Evolutionary conservation across 2,329 filamentous ascomycete genomes (phyloP), one percentile per base, ranked within the genome.

Genomic region (Colletotrichum cuscutae): DNA sequence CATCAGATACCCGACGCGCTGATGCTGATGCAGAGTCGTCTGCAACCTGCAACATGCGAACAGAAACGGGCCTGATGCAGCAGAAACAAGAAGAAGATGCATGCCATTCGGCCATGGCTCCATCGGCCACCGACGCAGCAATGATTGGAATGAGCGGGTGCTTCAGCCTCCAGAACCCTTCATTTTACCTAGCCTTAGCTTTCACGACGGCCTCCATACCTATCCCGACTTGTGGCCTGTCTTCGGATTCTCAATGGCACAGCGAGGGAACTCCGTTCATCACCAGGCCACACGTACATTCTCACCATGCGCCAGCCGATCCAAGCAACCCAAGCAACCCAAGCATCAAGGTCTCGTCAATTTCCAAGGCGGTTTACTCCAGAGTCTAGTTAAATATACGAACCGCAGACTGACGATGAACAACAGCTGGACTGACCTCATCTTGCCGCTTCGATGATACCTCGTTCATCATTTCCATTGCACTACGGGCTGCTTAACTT

Each of bases 11-110:
- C 70, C 70, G 54, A 69, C 65, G 32, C 70, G 32, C 59, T 64
- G 70, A 68, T 64, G 70, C 65, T 64, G 59, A 59, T 26, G 53
- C 63, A 19, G 30, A 37, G 15, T 61, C 24, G 56, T 59, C 63
- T 68, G 68, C 68, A 62, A 49, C 54, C 65, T 62, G 68, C 61
- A 54, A 42, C 28, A 70, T 72, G 66, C 59, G 59, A 69, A 69
- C 52, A 64, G 66, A 68, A 69, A 64, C 59, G 52, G 53, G 66
- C 66, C 26, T 64, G 13, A 52, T 72, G 70, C 70, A 70, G 60
- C 52, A 53, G 24, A 46, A 54, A 35, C 32, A 11, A 65, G 58
- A 57, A 70, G 60, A 56, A 65, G 70, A 70, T 35, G 70, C 70
- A 70, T 65, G 70, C 66, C 70, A 70, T 70, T 60, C 60, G 56